These are phyloP conservation scores for Leptomonas pyrrhocoris DNA, from an alignment of 208 protist species.

Conservation along the genomic window DNA sequence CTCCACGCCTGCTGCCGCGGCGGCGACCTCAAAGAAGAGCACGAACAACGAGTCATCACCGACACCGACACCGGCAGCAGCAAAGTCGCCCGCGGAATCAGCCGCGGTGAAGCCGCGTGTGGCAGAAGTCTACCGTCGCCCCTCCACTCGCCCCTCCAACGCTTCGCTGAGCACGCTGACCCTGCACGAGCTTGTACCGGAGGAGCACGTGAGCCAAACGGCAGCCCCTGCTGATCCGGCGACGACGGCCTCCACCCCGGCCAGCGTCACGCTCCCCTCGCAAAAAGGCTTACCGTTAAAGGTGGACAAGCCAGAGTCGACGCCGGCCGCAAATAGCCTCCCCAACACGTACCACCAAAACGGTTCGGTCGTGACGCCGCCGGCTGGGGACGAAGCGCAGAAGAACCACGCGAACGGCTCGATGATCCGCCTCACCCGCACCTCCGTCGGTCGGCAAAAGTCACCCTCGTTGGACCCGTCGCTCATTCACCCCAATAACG, in stretches of 20 bases:
- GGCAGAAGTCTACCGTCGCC: constrained; percentile 22
- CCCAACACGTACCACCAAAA: constrained; percentile 17
- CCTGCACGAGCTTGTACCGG: neutral
- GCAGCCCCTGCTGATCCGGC: neutral
- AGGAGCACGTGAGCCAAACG: neutral
- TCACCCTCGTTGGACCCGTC: constrained; percentile 1
- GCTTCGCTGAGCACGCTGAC: neutral
- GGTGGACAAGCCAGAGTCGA: neutral
- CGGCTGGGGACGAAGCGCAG: neutral
- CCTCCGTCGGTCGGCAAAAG: constrained; percentile 8
- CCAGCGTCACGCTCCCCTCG: neutral
- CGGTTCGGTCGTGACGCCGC: constrained; percentile 1
- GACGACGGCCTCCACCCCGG: neutral
- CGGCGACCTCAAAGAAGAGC: constrained; percentile 1
- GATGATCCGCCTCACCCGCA: constrained; percentile 6
- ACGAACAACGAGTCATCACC: too few species aligned
- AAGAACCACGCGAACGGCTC: neutral
- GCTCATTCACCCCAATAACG: too few species aligned
- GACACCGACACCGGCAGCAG: neutral
- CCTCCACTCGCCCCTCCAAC: neutral
- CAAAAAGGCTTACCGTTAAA: constrained; percentile 6
- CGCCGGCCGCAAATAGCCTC: neutral
- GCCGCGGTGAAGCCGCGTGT: constrained; percentile 15
- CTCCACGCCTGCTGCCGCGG: constrained; percentile 1
- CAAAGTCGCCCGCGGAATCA: too few species aligned